phyloP scores from a whole-genome alignment of 495 filamentous ascomycete genomes.

The Penicillium daleae region DNA sequence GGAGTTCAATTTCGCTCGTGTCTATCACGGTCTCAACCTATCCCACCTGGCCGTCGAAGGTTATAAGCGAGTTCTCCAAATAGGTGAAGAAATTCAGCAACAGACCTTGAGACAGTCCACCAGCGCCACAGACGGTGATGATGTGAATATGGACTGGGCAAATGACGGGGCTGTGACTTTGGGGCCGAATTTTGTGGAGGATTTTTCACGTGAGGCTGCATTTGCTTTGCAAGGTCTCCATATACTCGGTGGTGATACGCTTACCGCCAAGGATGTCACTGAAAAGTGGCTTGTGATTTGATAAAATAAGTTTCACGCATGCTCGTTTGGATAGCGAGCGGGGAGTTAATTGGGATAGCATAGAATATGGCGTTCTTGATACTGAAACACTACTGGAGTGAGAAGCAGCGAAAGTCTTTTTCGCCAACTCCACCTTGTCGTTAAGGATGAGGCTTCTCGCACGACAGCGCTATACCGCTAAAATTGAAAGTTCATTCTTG shows the following conservation, averaged over 20 bases:
- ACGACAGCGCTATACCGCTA: too few relatives aligned
- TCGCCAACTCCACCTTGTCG: too few relatives aligned
- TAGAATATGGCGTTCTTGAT: conserved; percentile 2
- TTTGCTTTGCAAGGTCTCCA: conserved; percentile 73
- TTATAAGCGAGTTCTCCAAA: conserved; percentile 63
- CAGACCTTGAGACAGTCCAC: conserved; percentile 17
- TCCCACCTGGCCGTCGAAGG: conserved; percentile 74
- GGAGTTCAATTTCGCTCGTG: conserved; percentile 83
- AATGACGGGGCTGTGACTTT: conserved; percentile 6
- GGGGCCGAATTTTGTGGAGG: conserved; percentile 48
- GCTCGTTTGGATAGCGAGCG: background rate
- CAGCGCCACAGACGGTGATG: conserved; percentile 11
- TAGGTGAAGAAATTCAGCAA: conserved; percentile 48
- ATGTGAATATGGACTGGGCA: conserved; percentile 37
- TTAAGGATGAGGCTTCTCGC: too few relatives aligned
- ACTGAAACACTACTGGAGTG: too few relatives aligned
- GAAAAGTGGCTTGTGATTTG: conserved; percentile 62
- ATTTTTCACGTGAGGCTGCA: conserved; percentile 75
- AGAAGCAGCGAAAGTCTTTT: too few relatives aligned
- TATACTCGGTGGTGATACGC: conserved; percentile 62
- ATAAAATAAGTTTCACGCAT: conserved; percentile 7
- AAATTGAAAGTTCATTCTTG: too few relatives aligned
- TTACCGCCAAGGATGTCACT: conserved; percentile 58
- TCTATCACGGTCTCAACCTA: conserved; percentile 81
- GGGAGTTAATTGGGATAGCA: background rate